A percentile compares a stretch with the other conserved stretches of the same genome.
Evolutionary conservation across 768 basidiomycete genomes (phyloP).

Genomic region (Cantharellus anzutake): DNA sequence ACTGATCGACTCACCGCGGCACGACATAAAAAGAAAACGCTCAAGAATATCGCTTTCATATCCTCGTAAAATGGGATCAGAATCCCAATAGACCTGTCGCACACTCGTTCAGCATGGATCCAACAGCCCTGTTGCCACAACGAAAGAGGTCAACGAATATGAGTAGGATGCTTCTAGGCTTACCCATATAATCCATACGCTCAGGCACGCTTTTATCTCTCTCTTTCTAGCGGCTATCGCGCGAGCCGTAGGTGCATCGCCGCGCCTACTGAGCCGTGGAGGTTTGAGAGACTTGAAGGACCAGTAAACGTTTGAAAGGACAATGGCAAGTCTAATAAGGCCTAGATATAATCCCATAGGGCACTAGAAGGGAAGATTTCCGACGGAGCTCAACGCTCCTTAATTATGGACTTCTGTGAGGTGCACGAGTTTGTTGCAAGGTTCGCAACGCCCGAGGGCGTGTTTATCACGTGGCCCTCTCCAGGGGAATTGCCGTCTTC

Average conservation of each 20-base stretch:
- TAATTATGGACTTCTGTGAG: no score
- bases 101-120: constrained; percentile 42
- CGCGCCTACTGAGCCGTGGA: constrained; percentile 30
- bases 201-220: constrained; percentile 67
- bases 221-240: constrained; percentile 62
- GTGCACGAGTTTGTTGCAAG: no score
- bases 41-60: constrained; percentile 49
- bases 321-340: constrained; percentile 41
- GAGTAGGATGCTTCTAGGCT: constrained; percentile 11
- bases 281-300: constrained; percentile 66
- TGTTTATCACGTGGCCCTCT: no score
- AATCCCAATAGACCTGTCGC: constrained; percentile 44
- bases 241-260: constrained; percentile 34
- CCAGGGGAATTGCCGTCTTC: no score
- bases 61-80: constrained; percentile 75
- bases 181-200: constrained; percentile 80
- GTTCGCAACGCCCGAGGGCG: no score
- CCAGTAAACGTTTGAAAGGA: constrained; percentile 65
- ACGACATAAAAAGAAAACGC: constrained; percentile 15
- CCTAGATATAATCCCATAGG: background rate
- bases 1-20: background rate
- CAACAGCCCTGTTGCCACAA: constrained; percentile 37
- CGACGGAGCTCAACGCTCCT: no score
- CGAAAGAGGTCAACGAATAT: constrained; percentile 1
- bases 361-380: background rate